A percentile compares a stretch with the other conserved stretches of the same genome.
These are phyloP conservation scores for Penicillium coffeae DNA, from an alignment of 495 filamentous ascomycete species.

Conservation along the genomic window DNA sequence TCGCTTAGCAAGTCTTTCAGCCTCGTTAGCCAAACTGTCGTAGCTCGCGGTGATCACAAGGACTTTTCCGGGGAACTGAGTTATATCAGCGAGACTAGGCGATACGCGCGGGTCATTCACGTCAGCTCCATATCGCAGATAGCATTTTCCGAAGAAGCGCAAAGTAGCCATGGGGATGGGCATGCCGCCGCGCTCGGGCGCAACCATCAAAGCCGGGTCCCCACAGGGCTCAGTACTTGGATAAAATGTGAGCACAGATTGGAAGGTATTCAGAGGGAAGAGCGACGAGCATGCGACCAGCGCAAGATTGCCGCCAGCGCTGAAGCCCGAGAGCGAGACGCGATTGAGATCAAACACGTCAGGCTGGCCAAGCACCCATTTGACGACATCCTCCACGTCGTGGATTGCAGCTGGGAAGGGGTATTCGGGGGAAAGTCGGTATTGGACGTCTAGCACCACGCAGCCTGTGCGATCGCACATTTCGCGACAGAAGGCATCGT, in stretches of 20 bases:
- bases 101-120: background rate
- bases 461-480: constrained; percentile 20
- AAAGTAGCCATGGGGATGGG: background rate
- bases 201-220: constrained; percentile 4
- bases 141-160: background rate
- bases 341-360: constrained; percentile 12
- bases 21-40: constrained; percentile 4
- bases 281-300: background rate
- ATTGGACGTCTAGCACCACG: constrained; percentile 47
- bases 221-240: constrained; percentile 1
- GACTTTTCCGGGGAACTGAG: background rate
- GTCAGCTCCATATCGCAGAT: constrained; percentile 1
- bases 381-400: constrained; percentile 48
- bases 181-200: constrained; percentile 1
- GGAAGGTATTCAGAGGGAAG: background rate
- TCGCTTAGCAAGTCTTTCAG: constrained; percentile 1
- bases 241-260: constrained; percentile 6
- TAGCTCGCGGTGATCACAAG: constrained; percentile 3
- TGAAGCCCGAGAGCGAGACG: constrained; percentile 28
- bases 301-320: constrained; percentile 7
- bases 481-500: constrained; percentile 27
- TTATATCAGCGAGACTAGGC: constrained; percentile 1
- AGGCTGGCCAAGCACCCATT: constrained; percentile 13
- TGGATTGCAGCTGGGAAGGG: constrained; percentile 66
- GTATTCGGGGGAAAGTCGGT: constrained; percentile 67